Percentiles rank a stretch among this genome's conserved stretches.
These are phyloP conservation scores for Podila minutissima DNA, from an alignment of 192 early-diverging fungal genomes.

Conservation along the genomic window DNA sequence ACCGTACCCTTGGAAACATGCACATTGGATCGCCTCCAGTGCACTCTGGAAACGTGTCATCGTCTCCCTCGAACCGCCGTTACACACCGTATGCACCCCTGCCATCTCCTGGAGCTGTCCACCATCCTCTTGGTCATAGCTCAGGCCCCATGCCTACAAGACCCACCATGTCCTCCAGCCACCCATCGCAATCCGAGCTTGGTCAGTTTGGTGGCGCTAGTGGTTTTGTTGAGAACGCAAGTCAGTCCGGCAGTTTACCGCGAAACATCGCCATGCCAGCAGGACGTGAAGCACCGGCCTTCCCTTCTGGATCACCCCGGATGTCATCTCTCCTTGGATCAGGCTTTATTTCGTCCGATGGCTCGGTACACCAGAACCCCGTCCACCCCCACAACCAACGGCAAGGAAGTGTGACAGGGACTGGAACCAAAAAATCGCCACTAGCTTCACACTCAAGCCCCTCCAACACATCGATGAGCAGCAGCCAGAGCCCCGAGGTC, in stretches of 20 bases:
- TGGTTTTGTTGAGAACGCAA: background rate
- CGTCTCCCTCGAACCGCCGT: constrained; percentile 33
- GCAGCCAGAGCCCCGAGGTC: constrained; percentile 31
- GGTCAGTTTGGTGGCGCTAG: background rate
- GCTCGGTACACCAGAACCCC: constrained; percentile 20
- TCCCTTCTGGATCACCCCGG: constrained; percentile 23
- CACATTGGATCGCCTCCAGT: constrained; percentile 53
- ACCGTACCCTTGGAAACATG: constrained; percentile 51
- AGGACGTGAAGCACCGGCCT: constrained; percentile 6
- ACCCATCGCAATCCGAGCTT: constrained; percentile 14
- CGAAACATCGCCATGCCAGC: constrained; percentile 12
- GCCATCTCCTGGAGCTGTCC: constrained; percentile 17
- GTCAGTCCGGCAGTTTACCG: constrained; percentile 5
- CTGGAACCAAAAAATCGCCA: constrained; percentile 6
- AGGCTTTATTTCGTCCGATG: constrained; percentile 34
- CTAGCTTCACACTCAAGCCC: constrained; percentile 30
- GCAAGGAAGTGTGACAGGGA: background rate
- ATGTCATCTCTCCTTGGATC: constrained; percentile 45
- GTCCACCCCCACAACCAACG: constrained; percentile 26
- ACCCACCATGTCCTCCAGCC: constrained; percentile 1
- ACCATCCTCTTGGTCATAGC: constrained; percentile 6
- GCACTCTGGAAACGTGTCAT: constrained; percentile 23
- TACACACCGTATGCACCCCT: constrained; percentile 35
- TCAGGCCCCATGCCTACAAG: background rate
- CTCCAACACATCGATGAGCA: constrained; percentile 12